Evolutionary conservation across 1,284 basidiomycete genomes (phyloP).

Genomic region (Athelia sp.): DNA sequence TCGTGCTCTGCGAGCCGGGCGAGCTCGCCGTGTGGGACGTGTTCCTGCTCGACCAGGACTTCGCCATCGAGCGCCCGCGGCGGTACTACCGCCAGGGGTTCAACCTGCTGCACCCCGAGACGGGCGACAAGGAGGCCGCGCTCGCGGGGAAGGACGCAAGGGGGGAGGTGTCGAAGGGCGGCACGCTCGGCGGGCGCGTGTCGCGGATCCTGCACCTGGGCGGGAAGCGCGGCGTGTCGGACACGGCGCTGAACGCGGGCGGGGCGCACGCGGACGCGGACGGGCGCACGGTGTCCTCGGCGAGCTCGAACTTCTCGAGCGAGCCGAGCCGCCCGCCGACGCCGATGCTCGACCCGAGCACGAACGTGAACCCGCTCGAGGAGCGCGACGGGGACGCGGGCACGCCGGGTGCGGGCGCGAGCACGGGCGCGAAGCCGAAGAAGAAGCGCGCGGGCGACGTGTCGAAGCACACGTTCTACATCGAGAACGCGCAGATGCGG

Average conservation of each 20-base stretch:
- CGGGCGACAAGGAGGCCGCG: conserved; percentile 17
- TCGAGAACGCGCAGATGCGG: conserved; percentile 87
- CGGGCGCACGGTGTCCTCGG: conserved; percentile 13
- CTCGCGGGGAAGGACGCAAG: conserved; percentile 17
- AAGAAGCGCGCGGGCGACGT: conserved; percentile 49
- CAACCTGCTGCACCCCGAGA: conserved; percentile 45
- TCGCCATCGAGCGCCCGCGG: conserved; percentile 77
- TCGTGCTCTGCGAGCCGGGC: conserved; percentile 84
- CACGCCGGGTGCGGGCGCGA: conserved; percentile 8
- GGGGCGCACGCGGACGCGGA: conserved; percentile 7
- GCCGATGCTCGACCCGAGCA: conserved; percentile 70
- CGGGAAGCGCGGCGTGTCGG: conserved; percentile 10
- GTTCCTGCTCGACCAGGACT: conserved; percentile 89
- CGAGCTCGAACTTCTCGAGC: conserved; percentile 28
- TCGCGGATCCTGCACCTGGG: conserved; percentile 38
- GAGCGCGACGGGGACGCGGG: conserved; percentile 19
- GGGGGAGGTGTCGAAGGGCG: conserved; percentile 11
- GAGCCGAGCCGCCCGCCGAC: conserved; percentile 35
- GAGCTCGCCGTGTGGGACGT: conserved; percentile 88
- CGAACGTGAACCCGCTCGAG: conserved; percentile 55
- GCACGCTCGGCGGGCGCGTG: conserved; percentile 45
- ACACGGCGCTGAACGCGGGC: conserved; percentile 15
- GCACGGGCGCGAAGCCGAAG: conserved; percentile 34
- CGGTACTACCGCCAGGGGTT: conserved; percentile 77
- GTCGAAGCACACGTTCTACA: conserved; percentile 91